phyloP scores from a whole-genome alignment of 805 yeast species.

The Wickerhamomyces queroliae region DNA sequence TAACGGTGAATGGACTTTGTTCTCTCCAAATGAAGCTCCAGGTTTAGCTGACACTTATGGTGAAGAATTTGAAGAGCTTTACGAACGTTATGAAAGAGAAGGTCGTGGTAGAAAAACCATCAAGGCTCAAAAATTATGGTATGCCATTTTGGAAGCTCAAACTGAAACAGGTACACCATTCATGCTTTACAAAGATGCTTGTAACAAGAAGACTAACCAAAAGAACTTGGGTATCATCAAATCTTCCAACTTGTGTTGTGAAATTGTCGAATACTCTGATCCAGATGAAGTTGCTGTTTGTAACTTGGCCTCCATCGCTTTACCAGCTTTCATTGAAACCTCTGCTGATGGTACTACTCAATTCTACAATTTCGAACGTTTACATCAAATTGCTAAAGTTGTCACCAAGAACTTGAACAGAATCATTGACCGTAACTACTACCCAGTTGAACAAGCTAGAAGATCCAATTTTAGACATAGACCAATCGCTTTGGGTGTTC shows the following conservation, averaged over 20 bases:
- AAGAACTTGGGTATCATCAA: slow-evolving; percentile 89
- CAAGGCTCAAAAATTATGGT: slow-evolving; percentile 89
- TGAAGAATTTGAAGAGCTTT: slow-evolving; percentile 70
- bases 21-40: slow-evolving; percentile 85
- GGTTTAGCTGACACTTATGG: slow-evolving; percentile 83
- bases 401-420: slow-evolving; percentile 73
- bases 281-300: slow-evolving; percentile 95
- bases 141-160: slow-evolving; percentile 83
- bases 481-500: slow-evolving; percentile 97
- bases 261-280: slow-evolving; percentile 86
- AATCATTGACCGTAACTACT: slow-evolving; percentile 78
- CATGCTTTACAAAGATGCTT: slow-evolving; percentile 89
- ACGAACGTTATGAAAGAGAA: slow-evolving; percentile 65
- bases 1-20: slow-evolving; percentile 79
- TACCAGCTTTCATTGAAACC: slow-evolving; percentile 67
- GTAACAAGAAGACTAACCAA: slow-evolving; percentile 84
- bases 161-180: slow-evolving; percentile 96
- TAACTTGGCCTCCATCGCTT: slow-evolving; percentile 85
- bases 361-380: slow-evolving; percentile 62
- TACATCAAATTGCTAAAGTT: slow-evolving; percentile 75
- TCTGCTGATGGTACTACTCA: slow-evolving; percentile 38
- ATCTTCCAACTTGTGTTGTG: slow-evolving; percentile 92
- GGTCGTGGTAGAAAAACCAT: slow-evolving; percentile 59
- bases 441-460: slow-evolving; percentile 77
- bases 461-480: slow-evolving; percentile 76